Evolutionary conservation across 1,284 basidiomycete species (phyloP), one percentile per base, ranked within the genome.

Genomic region (Ceratobasidium sp.): DNA sequence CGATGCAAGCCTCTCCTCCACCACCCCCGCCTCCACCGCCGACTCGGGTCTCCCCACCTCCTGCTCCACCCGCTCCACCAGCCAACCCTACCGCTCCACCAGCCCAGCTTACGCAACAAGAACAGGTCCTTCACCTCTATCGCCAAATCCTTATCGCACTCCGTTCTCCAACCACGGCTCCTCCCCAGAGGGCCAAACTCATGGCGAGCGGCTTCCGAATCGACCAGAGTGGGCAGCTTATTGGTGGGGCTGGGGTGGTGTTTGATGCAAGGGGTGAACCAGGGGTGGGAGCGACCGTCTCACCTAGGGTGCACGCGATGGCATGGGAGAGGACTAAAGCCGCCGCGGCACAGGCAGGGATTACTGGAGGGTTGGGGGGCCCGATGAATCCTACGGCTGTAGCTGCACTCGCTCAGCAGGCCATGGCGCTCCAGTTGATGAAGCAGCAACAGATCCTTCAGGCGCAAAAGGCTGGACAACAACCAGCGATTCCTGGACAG

Each of bases 191-290:
- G 14, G n/a, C 30, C 30, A 59, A 54, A 41, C 38, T 73, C 16
- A 2, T 50, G 10, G 8, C 27, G 2, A 50, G 54, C n/a, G 69
- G 69, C 6, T 73, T 73, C 44, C 54, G 69, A 5, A 62, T 62
- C 1, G 69, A 73, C 20, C 23, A 38, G 44, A 46, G 30, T 20
- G 69, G 69, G 7, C 54, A 55, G 41, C 35, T 73, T 20, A 62
- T 73, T 50, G 69, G 69, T 23, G 69, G 54, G 38, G 69, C 69
- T 10, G 69, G 69, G 5, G 44, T 73, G 30, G 50, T 73, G 1
- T 62, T 73, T 14, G 69, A 73, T 33, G 35, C 69, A 18, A 59
- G 41, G 30, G 69, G 69, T n/a, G 54, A 73, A 12, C 55, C 69
- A 23, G 69, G 69, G 23, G 14, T 33, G 2, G 69, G 69, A 2